phyloP scores from a whole-genome alignment of 1,284 basidiomycete species.

The Austropuccinia psidii region DNA sequence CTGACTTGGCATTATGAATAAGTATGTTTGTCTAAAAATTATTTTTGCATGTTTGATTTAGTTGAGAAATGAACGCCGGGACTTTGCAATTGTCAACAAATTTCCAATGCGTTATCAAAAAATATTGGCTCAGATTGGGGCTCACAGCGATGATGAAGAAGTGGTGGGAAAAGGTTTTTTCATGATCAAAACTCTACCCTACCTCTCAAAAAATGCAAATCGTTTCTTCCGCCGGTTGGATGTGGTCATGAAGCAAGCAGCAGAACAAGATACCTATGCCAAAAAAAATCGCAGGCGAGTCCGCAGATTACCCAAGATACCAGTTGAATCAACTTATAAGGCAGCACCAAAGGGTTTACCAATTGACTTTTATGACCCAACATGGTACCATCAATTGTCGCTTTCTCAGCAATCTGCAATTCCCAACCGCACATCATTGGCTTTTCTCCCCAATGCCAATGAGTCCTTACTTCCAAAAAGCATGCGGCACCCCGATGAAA shows the following conservation, averaged over 20 bases:
- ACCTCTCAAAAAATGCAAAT: constrained; percentile 4
- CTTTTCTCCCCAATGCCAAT: constrained; percentile 10
- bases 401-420: not conserved
- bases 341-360: constrained; percentile 2
- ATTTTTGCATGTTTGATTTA: not conserved
- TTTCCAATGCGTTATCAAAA: not conserved
- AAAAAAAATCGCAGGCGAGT: not conserved
- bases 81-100: constrained; percentile 11
- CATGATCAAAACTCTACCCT: constrained; percentile 5
- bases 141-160: constrained; percentile 24
- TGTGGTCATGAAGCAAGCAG: not conserved
- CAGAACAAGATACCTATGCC: not conserved
- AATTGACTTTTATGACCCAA: constrained; percentile 8
- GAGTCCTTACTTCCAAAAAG: not conserved
- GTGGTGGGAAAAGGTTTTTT: not conserved
- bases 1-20: not conserved
- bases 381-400: not conserved
- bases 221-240: not conserved
- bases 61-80: not conserved
- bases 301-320: not conserved
- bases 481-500: constrained; percentile 5
- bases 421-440: not conserved
- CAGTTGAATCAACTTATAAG: not conserved
- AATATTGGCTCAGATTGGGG: not conserved
- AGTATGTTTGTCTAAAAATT: not conserved